Conservation (phyloP, 169 alveolate species). For the Babesia caballi region DNA sequence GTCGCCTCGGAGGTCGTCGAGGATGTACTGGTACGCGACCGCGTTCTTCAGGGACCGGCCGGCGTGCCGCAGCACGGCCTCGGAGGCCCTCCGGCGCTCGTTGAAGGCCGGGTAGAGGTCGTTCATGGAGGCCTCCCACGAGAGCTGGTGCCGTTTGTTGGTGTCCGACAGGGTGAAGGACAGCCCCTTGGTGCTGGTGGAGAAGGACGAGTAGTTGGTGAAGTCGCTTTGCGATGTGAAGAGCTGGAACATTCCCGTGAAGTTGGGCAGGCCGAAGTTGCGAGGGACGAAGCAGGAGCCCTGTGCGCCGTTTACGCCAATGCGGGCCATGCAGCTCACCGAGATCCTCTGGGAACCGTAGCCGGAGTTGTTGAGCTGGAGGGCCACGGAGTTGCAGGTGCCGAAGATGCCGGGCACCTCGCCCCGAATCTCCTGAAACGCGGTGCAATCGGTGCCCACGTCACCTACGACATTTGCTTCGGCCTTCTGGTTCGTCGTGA, state of each 20-base stretch:
- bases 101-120: conserved; percentile 60
- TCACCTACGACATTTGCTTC: conserved; percentile 52
- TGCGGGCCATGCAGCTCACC: background rate
- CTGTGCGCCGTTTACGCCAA: background rate
- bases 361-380: conserved; percentile 52
- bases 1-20: conserved; percentile 43
- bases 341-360: conserved; percentile 28
- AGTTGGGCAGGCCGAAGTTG: conserved; percentile 33
- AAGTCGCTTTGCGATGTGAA: conserved; percentile 52
- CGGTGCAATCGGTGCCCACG: background rate
- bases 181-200: conserved; percentile 44
- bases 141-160: conserved; percentile 32
- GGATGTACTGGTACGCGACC: conserved; percentile 35
- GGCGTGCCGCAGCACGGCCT: conserved; percentile 37
- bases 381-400: conserved; percentile 41
- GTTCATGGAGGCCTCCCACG: conserved; percentile 55
- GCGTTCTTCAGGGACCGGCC: conserved; percentile 67
- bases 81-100: conserved; percentile 55
- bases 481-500: conserved; percentile 47
- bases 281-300: conserved; percentile 49
- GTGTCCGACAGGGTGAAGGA: conserved; percentile 36
- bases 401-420: conserved; percentile 62
- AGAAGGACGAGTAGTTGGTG: conserved; percentile 51
- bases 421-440: conserved; percentile 47
- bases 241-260: conserved; percentile 52